Conservation (phyloP, 2,329 filamentous ascomycete species). For the Arthrobotrys megalospora region DNA sequence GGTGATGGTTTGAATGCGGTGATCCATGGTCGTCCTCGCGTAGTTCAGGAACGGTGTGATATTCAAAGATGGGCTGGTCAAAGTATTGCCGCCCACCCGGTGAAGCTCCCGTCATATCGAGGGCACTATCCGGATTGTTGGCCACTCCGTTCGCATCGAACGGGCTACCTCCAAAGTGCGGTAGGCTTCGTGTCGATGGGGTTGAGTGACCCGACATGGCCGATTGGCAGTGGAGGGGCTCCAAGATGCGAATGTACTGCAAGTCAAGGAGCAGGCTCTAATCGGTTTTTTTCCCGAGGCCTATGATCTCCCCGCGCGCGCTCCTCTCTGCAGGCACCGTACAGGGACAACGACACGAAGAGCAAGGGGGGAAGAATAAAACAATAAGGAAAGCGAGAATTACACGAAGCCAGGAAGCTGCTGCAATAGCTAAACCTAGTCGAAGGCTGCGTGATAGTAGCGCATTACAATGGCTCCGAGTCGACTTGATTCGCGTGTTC, state of each 20-base stretch:
- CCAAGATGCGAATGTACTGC: slow-evolving; percentile 26
- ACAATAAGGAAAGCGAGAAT: slow-evolving; percentile 42
- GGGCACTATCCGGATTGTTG: slow-evolving; percentile 56
- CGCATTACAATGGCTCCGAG: slow-evolving; percentile 51
- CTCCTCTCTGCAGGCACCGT: slow-evolving; percentile 38
- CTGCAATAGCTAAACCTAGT: slow-evolving; percentile 60
- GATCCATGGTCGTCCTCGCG: slow-evolving; percentile 55
- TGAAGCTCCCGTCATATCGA: slow-evolving; percentile 60
- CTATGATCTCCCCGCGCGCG: slow-evolving; percentile 45
- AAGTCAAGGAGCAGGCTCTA: slow-evolving; percentile 45
- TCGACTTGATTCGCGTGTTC: slow-evolving; percentile 61
- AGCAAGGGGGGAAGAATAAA: slow-evolving; percentile 33
- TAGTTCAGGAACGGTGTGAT: slow-evolving; percentile 57
- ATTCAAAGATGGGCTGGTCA: slow-evolving; percentile 61
- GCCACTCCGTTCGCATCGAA: slow-evolving; percentile 60
- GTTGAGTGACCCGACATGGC: slow-evolving; percentile 62
- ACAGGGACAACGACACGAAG: slow-evolving; percentile 60
- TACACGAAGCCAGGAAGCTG: slow-evolving; percentile 57
- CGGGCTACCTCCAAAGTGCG: slow-evolving; percentile 60
- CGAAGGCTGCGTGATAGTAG: slow-evolving; percentile 49
- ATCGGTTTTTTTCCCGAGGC: slow-evolving; percentile 12
- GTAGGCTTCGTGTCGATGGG: slow-evolving; percentile 61
- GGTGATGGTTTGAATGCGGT: slow-evolving; percentile 49
- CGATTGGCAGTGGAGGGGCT: slow-evolving; percentile 57
- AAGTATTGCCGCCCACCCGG: slow-evolving; percentile 57